phyloP scores from a whole-genome alignment of 2,329 filamentous ascomycete genomes.

The Penicillium sp. region DNA sequence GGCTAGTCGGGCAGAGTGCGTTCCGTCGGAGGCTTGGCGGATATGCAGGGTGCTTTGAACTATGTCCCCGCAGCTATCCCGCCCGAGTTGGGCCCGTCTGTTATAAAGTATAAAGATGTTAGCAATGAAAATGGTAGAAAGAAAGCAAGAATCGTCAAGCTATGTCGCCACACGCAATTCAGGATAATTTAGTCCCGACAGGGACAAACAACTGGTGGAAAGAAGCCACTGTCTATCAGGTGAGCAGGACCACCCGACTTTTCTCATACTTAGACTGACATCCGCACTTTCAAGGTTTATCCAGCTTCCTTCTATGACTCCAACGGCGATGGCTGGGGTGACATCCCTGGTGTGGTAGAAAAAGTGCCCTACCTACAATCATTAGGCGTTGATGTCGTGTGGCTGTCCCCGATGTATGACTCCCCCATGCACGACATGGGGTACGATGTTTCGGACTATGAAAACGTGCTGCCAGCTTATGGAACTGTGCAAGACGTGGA shows the following conservation, averaged over 20 bases:
- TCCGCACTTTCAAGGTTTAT: slow-evolving; percentile 19
- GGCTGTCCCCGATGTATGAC: slow-evolving; percentile 67
- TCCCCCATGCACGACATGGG: slow-evolving; percentile 69
- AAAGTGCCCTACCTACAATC: slow-evolving; percentile 63
- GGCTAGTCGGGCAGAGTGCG: slow-evolving; percentile 3
- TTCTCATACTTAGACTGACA: background rate
- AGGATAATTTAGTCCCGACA: slow-evolving; percentile 14
- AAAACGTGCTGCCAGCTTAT: slow-evolving; percentile 61
- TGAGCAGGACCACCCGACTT: background rate
- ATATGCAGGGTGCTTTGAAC: background rate
- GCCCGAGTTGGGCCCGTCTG: slow-evolving; percentile 7
- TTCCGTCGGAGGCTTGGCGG: slow-evolving; percentile 7
- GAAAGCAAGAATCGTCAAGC: background rate
- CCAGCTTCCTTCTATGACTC: slow-evolving; percentile 50
- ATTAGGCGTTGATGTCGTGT: slow-evolving; percentile 65
- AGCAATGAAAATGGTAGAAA: background rate
- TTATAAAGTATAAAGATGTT: slow-evolving; percentile 2
- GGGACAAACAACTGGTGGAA: slow-evolving; percentile 38
- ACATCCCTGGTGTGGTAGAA: slow-evolving; percentile 63
- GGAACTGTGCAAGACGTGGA: slow-evolving; percentile 64
- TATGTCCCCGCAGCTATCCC: background rate
- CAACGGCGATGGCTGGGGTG: slow-evolving; percentile 64
- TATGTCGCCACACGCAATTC: slow-evolving; percentile 20
- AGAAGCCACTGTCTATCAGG: slow-evolving; percentile 37
- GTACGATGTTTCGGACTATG: slow-evolving; percentile 68